Evolutionary conservation across 352 stramenopile species (phyloP).

Genomic region (Phytophthora uliginosa): DNA sequence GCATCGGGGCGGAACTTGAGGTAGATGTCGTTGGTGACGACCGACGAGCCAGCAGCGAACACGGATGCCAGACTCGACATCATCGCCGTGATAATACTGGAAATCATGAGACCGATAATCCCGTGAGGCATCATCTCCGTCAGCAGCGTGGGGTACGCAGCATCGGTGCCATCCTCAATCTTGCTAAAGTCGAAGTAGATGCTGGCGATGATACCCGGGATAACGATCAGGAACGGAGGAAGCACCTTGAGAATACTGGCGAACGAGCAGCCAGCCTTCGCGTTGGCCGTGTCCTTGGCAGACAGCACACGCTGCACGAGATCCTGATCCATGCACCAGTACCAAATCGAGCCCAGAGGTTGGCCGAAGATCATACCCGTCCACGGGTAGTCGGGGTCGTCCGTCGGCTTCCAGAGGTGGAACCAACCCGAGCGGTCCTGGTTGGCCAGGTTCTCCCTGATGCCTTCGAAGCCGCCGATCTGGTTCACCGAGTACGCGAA

Average conservation of each 20-base stretch:
- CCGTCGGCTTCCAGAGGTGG: slow-evolving; percentile 63
- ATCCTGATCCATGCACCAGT: slow-evolving; percentile 84
- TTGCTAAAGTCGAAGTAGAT: slow-evolving; percentile 73
- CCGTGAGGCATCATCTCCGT: slow-evolving; percentile 77
- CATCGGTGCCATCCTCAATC: slow-evolving; percentile 60
- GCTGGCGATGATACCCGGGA: slow-evolving; percentile 68
- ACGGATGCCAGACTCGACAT: slow-evolving; percentile 78
- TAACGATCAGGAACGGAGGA: slow-evolving; percentile 75
- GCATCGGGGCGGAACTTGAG: slow-evolving; percentile 59
- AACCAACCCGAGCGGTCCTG: slow-evolving; percentile 56
- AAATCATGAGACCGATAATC: slow-evolving; percentile 71
- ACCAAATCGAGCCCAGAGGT: slow-evolving; percentile 70
- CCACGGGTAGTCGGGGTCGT: slow-evolving; percentile 73
- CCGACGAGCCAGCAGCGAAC: slow-evolving; percentile 67
- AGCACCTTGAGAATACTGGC: slow-evolving; percentile 74
- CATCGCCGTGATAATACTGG: slow-evolving; percentile 78
- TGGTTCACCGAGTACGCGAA: slow-evolving; percentile 62
- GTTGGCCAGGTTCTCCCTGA: slow-evolving; percentile 55
- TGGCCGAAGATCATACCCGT: slow-evolving; percentile 78
- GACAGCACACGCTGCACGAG: slow-evolving; percentile 76
- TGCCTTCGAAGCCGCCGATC: slow-evolving; percentile 65
- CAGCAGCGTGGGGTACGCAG: slow-evolving; percentile 73
- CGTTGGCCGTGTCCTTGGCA: slow-evolving; percentile 72
- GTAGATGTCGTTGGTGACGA: slow-evolving; percentile 78
- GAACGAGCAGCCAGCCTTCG: slow-evolving; percentile 63